Base-by-base conservation (phyloP, 371 early-diverging fungal genomes). In the Rhizopus arrhizus region DNA sequence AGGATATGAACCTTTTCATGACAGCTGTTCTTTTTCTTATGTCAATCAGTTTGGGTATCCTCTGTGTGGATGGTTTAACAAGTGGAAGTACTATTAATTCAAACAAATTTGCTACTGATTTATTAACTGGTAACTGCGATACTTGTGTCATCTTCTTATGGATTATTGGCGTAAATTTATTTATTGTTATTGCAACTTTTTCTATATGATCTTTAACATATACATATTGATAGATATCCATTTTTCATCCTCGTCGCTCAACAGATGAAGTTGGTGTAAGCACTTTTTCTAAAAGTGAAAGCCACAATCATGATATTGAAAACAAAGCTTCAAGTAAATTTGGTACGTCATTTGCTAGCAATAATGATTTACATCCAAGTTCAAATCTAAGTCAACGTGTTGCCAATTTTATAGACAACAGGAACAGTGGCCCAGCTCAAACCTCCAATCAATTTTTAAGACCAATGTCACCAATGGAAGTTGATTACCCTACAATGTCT, bases 11-110 rank as follows among this genome's bases (percentile, higher is more conserved):
- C 49, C 42, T 63, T 29, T 64, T 77, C 16, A 49, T 81, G 28
- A 77, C 78, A 0, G 22, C 57, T 5, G 32, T 65, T 28, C 59
- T 83, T 6, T 66, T 73, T 43, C 34, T 66, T n/a, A 74, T 66
- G 31, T 70, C 73, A 4, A 15, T 52, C 1, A 65, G 71, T 9
- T 59, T 80, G n/a, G 36, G 70, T 7, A 69, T 69, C n/a, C 56
- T 83, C 34, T 75, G 78, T 53, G 70, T 68, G 35, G 83, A 83
- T 57, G 75, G 72, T 31, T 53, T 81, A 32, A 75, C 73, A 4
- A 22, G 28, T 3, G 48, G 58, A 7, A 68, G 56, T 29, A 45
- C 42, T 0, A 69, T 73, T 36, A 74, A 73, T 49, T 50, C 54
- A 9, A 70, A 66, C 54, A 76, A 78, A 47, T 69, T 76, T 59